phyloP scores from a whole-genome alignment of 352 stramenopile species.

The Globisporangium mamillatum region DNA sequence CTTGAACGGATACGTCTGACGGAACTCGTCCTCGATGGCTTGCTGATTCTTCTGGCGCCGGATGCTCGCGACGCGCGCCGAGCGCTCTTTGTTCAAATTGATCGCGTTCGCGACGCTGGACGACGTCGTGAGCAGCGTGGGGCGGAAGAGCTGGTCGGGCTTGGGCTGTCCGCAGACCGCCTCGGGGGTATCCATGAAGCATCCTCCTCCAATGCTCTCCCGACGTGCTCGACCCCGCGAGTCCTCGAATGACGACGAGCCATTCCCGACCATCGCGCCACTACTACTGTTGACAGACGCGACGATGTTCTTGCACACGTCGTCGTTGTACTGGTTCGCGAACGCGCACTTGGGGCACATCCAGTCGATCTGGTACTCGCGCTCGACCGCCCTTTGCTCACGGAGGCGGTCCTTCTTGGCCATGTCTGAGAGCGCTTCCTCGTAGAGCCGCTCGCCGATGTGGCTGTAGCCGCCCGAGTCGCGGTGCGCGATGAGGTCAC shows the following conservation, averaged over 20 bases:
- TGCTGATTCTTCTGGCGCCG: conserved; percentile 51
- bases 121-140: conserved; percentile 49
- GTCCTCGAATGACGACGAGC: background rate
- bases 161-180: conserved; percentile 54
- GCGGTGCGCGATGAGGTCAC: conserved; percentile 50
- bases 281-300: background rate
- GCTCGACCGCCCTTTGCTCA: conserved; percentile 38
- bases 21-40: conserved; percentile 64
- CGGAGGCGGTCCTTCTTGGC: conserved; percentile 56
- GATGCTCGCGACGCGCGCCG: conserved; percentile 27
- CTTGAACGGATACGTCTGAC: conserved; percentile 61
- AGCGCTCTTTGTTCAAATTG: conserved; percentile 42
- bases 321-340: conserved; percentile 55
- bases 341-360: conserved; percentile 78
- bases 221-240: background rate
- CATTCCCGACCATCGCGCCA: background rate
- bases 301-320: conserved; percentile 59
- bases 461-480: conserved; percentile 52
- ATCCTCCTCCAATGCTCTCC: conserved; percentile 26
- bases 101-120: conserved; percentile 23
- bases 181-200: conserved; percentile 20
- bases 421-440: conserved; percentile 63
- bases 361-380: conserved; percentile 60
- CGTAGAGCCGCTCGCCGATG: conserved; percentile 70
- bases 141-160: conserved; percentile 61